Evolutionary conservation across 2,329 filamentous ascomycete species (phyloP), one percentile per base, ranked within the genome.

Genomic region (Fusarium metavorans): DNA sequence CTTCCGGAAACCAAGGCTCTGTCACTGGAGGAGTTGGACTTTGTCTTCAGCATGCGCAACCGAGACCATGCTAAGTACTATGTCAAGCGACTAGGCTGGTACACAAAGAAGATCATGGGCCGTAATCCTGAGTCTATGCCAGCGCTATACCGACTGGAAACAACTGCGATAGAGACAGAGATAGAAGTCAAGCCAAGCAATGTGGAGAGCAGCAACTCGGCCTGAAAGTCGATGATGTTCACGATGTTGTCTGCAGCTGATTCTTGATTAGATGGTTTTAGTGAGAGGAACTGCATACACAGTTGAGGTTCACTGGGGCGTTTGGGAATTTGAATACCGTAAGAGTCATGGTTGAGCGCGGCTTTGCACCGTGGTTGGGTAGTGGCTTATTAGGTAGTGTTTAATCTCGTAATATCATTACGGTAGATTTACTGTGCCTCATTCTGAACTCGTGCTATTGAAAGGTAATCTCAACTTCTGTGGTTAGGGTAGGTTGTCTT

Each of bases 1-100:
- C 83, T 88, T 0, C 87, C 86, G 7, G 86, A 88, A 80, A 88
- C 86, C 16, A 87, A 88, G 80, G 84, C 85, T 60, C 82, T 84
- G 65, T 86, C 86, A 0, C 82, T 88, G 5, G 86, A 88, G 74
- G 86, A 88, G 59, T 83, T 88, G 41, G 86, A 88, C 77, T 84
- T 85, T 43, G 84, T 88, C 61, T 88, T 88, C 56, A 81, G 82
- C 8, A 83, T 87, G 14, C 82, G 83, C 20, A 83, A 81, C 68
- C 77, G 80, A 63, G 84, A 82, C 57, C 86, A 87, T 66, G 82
- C 81, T 35, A 64, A 58, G 25, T 84, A 87, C 78, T 85, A 87
- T 13, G 34, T 52, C 5, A 56, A 72, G 37, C 72, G 67, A 23
- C 37, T 78, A 18, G 48, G 23, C 7, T 74, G 69, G 72, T 73